These are phyloP conservation scores for Phytophthora capsici DNA, from an alignment of 352 stramenopile species.

Conservation along the genomic window DNA sequence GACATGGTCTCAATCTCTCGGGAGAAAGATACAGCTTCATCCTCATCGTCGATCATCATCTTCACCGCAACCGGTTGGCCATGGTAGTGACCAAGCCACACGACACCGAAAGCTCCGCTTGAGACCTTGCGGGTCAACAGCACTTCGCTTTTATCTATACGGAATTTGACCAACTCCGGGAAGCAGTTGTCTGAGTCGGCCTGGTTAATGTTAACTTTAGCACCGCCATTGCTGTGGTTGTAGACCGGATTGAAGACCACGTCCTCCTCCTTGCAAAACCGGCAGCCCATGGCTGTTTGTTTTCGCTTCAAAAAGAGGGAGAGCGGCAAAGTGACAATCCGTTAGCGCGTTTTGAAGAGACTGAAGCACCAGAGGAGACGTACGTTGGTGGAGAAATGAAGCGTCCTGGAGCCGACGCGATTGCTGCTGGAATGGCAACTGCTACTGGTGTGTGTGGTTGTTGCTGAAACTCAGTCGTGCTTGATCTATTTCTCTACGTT, in stretches of 20 bases:
- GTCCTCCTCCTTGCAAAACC: slow-evolving; percentile 30
- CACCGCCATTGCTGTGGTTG: slow-evolving; percentile 7
- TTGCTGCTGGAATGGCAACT: slow-evolving; percentile 21
- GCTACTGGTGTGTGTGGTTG: not conserved
- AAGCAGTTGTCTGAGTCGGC: slow-evolving; percentile 66
- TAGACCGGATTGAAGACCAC: slow-evolving; percentile 11
- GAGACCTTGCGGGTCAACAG: slow-evolving; percentile 85
- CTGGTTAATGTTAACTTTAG: slow-evolving; percentile 8
- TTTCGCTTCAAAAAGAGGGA: slow-evolving; percentile 21
- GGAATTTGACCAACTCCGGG: slow-evolving; percentile 72
- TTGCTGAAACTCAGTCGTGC: no score
- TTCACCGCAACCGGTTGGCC: slow-evolving; percentile 86
- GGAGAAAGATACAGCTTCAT: slow-evolving; percentile 75
- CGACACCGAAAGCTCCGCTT: slow-evolving; percentile 80
- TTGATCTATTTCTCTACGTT: no score
- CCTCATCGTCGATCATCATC: slow-evolving; percentile 85
- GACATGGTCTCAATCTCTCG: slow-evolving; percentile 88
- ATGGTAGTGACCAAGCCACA: slow-evolving; percentile 89
- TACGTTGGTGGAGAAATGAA: slow-evolving; percentile 11
- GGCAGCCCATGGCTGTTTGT: slow-evolving; percentile 34
- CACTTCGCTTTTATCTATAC: slow-evolving; percentile 82
- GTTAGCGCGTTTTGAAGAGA: slow-evolving; percentile 5
- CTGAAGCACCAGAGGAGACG: not conserved
- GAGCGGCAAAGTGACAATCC: slow-evolving; percentile 21
- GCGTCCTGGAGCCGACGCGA: not conserved